Evolutionary conservation across 163 green algal species (phyloP), one percentile per base, ranked within the genome.

Genomic region (Scenedesmus sp.): DNA sequence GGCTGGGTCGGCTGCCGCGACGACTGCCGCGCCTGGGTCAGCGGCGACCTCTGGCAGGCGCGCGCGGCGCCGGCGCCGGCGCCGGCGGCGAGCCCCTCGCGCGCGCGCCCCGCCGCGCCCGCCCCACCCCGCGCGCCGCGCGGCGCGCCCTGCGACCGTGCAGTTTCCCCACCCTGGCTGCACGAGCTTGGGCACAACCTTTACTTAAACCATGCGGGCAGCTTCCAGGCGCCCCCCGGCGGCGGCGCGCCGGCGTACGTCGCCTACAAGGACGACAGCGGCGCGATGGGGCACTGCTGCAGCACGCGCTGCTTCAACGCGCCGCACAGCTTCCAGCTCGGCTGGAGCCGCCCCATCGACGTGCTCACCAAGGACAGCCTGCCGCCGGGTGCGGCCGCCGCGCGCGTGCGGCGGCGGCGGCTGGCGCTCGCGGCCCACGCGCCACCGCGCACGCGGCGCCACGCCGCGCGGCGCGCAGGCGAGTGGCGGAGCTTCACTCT

Each of bases 141-240:
- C n/a, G n/a, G n/a, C n/a, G n/a, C n/a, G n/a, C n/a, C n/a, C n/a
- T n/a, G n/a, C n/a, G n/a, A n/a, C n/a, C n/a, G n/a, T n/a, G n/a
- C n/a, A n/a, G n/a, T n/a, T n/a, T n/a, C n/a, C n/a, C n/a, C n/a
- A n/a, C n/a, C n/a, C 3, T 90, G 75, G 74, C 56, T 86, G 6
- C 86, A 90, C 62, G 86, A 90, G 78, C 63, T 90, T 0, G 78
- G 58, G 2, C 86, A 90, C 86, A 90, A 90, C 84, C 83, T 89
- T 63, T 87, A 83, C 75, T 64, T 89, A 0, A 64, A 70, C 31
- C 86, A 90, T 44, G 80, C 86, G 1, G 64, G 44, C 18, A 80
- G 62, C 36, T 69, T 22, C 18, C 69, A 77, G 36, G 26, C 13
- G 6, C 17, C 22, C 24, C 53, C 36, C n/a, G 13, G 3, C 0